phyloP scores from a whole-genome alignment of 345 rosid genomes.

The Populus simonii region DNA sequence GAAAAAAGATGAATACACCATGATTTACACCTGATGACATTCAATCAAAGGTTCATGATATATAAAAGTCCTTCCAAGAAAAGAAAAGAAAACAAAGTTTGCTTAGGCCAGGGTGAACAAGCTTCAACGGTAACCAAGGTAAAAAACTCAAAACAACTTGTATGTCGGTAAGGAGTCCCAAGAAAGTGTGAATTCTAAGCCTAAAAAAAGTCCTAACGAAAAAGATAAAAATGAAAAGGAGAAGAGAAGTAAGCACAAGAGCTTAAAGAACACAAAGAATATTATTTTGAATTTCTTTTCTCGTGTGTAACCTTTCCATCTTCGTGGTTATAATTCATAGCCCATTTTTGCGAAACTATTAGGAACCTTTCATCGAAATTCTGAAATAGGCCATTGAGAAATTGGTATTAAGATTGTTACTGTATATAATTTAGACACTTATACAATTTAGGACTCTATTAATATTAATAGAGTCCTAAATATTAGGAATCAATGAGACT shows the following conservation, averaged over 20 bases:
- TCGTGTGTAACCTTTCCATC: conserved; percentile 28
- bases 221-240: conserved; percentile 31
- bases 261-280: conserved; percentile 31
- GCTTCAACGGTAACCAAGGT: conserved; percentile 38
- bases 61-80: conserved; percentile 11
- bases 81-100: conserved; percentile 13
- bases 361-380: not conserved
- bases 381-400: not conserved
- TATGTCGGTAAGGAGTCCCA: conserved; percentile 32
- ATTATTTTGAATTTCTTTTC: conserved; percentile 69
- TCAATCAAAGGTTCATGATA: conserved; percentile 10
- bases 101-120: conserved; percentile 20
- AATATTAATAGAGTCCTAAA: no score
- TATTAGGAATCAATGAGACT: no score
- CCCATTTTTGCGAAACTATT: not conserved
- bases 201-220: conserved; percentile 24
- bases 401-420: no score
- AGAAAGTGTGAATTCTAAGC: conserved; percentile 53
- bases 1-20: conserved; percentile 19
- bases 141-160: conserved; percentile 16
- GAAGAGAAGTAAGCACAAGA: conserved; percentile 28
- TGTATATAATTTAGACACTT: no score
- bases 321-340: not conserved
- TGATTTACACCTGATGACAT: conserved; percentile 18
- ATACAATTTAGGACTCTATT: no score